Conservation (phyloP, 768 basidiomycete genomes). For the Suillus subaureus region DNA sequence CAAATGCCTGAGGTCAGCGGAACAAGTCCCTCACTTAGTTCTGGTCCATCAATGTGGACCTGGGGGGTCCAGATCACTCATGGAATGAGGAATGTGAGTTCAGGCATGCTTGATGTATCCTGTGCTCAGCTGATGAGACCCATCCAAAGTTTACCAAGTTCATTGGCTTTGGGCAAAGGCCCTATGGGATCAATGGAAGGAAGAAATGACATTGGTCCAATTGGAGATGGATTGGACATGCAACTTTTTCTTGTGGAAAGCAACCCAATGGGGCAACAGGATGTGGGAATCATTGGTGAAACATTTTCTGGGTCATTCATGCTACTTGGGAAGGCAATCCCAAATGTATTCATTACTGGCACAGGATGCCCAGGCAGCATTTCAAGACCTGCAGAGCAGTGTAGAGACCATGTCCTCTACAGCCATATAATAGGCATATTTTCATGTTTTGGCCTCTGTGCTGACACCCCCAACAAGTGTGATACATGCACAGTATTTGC, state of each 20-base stretch:
- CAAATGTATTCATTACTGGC: not conserved
- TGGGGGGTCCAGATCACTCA: not conserved
- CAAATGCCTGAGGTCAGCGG: too few species aligned
- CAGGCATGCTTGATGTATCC: not conserved
- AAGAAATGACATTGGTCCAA: slow-evolving; percentile 3
- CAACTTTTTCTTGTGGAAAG: not conserved
- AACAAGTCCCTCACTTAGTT: not conserved
- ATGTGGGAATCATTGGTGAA: not conserved
- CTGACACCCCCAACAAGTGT: too few species aligned
- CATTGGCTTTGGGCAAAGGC: slow-evolving; percentile 14
- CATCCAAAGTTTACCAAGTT: slow-evolving; percentile 6
- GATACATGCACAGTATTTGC: too few species aligned
- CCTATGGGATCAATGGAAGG: slow-evolving; percentile 2
- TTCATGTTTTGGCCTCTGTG: too few species aligned
- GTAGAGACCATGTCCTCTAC: too few species aligned
- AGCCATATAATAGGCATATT: too few species aligned
- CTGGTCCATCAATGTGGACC: too few species aligned
- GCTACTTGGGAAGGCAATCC: not conserved
- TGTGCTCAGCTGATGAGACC: not conserved
- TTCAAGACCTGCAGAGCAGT: not conserved
- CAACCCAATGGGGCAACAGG: not conserved
- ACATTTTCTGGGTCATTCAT: not conserved
- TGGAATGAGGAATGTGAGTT: not conserved
- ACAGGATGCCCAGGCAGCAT: not conserved
- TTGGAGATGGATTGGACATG: not conserved